These are phyloP conservation scores for Ceraceosorus guamensis DNA, from an alignment of 1,284 basidiomycete species.

Conservation along the genomic window DNA sequence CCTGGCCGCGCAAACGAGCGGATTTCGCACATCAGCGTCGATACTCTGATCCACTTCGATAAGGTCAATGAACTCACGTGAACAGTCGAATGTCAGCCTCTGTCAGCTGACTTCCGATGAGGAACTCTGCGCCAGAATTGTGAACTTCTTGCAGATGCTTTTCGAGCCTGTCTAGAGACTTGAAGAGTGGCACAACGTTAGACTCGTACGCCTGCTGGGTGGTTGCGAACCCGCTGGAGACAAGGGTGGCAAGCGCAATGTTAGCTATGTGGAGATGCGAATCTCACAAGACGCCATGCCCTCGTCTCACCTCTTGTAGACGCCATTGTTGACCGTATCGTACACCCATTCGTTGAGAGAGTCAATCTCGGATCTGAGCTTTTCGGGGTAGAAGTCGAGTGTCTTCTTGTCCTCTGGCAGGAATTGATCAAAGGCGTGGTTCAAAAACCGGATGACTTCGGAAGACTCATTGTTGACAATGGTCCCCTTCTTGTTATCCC, in stretches of 20 bases:
- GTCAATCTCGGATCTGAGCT: slow-evolving; percentile 68
- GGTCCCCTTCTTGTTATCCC: slow-evolving; percentile 81
- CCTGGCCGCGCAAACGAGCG: slow-evolving; percentile 52
- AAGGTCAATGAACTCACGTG: slow-evolving; percentile 7
- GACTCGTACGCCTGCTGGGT: slow-evolving; percentile 73
- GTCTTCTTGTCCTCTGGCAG: slow-evolving; percentile 26
- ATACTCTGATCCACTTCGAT: background rate
- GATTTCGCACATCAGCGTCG: background rate
- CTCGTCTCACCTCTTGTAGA: slow-evolving; percentile 60
- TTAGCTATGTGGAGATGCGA: no score
- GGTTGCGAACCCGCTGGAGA: slow-evolving; percentile 68
- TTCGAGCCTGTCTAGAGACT: slow-evolving; percentile 73
- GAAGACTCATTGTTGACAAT: slow-evolving; percentile 70
- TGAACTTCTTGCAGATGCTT: slow-evolving; percentile 56
- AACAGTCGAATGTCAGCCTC: slow-evolving; percentile 69
- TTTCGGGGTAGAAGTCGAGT: slow-evolving; percentile 60
- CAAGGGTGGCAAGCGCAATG: background rate
- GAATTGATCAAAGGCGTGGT: slow-evolving; percentile 52
- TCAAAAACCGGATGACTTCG: slow-evolving; percentile 76
- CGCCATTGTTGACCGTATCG: slow-evolving; percentile 50
- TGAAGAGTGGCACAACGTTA: slow-evolving; percentile 61
- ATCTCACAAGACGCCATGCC: no score
- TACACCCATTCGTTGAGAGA: slow-evolving; percentile 74
- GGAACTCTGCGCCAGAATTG: slow-evolving; percentile 62
- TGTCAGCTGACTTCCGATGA: slow-evolving; percentile 72